Base-by-base conservation (phyloP, 257 asterid species). In the Scutellaria galericulata region DNA sequence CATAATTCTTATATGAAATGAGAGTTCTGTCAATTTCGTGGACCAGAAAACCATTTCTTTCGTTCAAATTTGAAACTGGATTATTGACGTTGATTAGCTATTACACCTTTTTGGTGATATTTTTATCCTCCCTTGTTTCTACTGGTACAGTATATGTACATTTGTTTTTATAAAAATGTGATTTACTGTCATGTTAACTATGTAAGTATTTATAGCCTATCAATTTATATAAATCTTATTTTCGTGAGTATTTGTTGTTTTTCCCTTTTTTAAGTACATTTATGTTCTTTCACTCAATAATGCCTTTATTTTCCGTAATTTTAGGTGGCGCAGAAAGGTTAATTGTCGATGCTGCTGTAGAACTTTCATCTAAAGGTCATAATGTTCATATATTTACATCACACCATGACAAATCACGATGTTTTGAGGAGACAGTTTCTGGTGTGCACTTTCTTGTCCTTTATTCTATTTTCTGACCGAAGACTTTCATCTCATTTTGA, bases 281-380 rank as follows among this genome's bases (percentile, higher is more conserved):
- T 53, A 41, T 55, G 35, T 44, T 60, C 55, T 54, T 71, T 71
- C 52, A 55, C 31, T 41, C 65, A 10, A 41, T 20, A 7, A 11
- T 70, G 55, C 57, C 24, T 31, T 31, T 12, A 57, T 11, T 67
- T 62, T 64, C 61, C 37, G 46, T 68, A 45, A 58, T 80, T 65
- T 55, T 72, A 94, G 99, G 97, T 75, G 99, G 99, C 70, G 99
- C 99, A n/a, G 97, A 94, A 82, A 83, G 99, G 84, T 80, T 94
- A 73, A 84, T 94, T 64, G 99, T 94, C 50, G 97, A 94, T 79
- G 93, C 97, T 69, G 97, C 99, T 74, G 89, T 86, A 41, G 96
- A 89, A 83, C 97, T 89, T 83, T 80, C 97, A 40, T 81, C 97
- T 41, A 10, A 75, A 7, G 97, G 97, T 44, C 97, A 94, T 64